A percentile compares a stretch with the other conserved stretches of the same genome.
Evolutionary conservation across 1,139 yeast genomes (phyloP).

Genomic region (Lodderomyces jiufengensis): DNA sequence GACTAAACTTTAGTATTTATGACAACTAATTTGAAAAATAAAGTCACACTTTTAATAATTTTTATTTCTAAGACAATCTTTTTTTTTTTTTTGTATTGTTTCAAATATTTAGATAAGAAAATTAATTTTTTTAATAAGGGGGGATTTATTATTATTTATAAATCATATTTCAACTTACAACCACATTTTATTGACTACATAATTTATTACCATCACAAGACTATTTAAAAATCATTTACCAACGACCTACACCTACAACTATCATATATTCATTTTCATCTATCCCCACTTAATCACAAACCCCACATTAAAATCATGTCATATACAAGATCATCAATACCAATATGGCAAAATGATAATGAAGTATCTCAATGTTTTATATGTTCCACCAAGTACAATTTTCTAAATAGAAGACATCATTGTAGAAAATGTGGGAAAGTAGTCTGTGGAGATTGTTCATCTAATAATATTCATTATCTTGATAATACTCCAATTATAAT

Average conservation of each 20-base stretch:
- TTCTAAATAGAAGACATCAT: conserved; percentile 83
- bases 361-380: conserved; percentile 56
- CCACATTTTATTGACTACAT: too few relatives aligned
- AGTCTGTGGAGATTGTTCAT: conserved; percentile 67
- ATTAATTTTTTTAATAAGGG: too few relatives aligned
- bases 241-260: conserved; percentile 1
- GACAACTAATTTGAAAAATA: too few relatives aligned
- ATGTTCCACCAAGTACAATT: conserved; percentile 56
- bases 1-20: too few relatives aligned
- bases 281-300: too few relatives aligned
- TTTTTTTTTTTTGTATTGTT: too few relatives aligned
- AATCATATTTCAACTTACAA: too few relatives aligned
- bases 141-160: too few relatives aligned
- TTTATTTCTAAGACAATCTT: too few relatives aligned
- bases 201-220: neutral
- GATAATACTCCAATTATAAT: conserved; percentile 35
- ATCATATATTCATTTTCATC: neutral
- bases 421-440: conserved; percentile 84
- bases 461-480: conserved; percentile 40
- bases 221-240: neutral
- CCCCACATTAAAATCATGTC: too few relatives aligned
- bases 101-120: too few relatives aligned
- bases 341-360: conserved; percentile 79
- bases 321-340: conserved; percentile 20
- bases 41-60: too few relatives aligned